Conservation (phyloP, 768 basidiomycete species). For the Naematelia encephala region DNA sequence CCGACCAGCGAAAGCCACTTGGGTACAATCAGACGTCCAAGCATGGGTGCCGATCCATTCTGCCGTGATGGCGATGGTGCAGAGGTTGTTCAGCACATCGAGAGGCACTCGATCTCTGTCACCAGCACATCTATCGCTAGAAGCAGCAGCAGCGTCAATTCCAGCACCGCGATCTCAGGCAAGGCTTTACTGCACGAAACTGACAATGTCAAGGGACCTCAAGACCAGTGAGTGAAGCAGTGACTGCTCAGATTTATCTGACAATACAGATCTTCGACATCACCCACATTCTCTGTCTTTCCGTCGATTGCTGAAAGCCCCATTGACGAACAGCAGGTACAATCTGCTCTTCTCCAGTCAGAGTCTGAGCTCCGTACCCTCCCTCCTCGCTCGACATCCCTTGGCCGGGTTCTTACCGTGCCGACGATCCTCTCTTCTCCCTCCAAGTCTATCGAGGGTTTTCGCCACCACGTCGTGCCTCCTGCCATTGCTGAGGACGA, state of each 20-base stretch:
- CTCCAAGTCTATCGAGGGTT: not conserved
- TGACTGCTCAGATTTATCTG: no score
- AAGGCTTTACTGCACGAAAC: slow-evolving; percentile 23
- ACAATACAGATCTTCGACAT: not conserved
- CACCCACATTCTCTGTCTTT: not conserved
- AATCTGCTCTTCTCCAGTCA: slow-evolving; percentile 7
- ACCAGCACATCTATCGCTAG: not conserved
- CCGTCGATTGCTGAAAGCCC: not conserved
- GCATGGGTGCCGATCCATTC: slow-evolving; percentile 42
- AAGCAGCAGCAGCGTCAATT: not conserved
- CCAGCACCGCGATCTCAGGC: slow-evolving; percentile 9
- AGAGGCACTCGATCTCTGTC: not conserved
- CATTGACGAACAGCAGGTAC: not conserved
- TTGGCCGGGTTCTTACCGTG: slow-evolving; percentile 10
- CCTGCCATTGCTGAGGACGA: slow-evolving; percentile 6
- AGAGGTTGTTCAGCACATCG: slow-evolving; percentile 25
- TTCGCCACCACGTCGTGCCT: not conserved
- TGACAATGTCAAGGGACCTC: not conserved
- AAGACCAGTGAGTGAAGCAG: not conserved
- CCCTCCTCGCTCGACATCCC: slow-evolving; percentile 32
- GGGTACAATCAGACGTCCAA: slow-evolving; percentile 17
- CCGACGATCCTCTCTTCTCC: not conserved
- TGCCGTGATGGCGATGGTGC: slow-evolving; percentile 23
- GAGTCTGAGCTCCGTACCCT: not conserved
- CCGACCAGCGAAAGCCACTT: not conserved